Evolutionary conservation across 2,329 filamentous ascomycete genomes (phyloP), one percentile per base, ranked within the genome.

Genomic region (Mariannaea sp.): DNA sequence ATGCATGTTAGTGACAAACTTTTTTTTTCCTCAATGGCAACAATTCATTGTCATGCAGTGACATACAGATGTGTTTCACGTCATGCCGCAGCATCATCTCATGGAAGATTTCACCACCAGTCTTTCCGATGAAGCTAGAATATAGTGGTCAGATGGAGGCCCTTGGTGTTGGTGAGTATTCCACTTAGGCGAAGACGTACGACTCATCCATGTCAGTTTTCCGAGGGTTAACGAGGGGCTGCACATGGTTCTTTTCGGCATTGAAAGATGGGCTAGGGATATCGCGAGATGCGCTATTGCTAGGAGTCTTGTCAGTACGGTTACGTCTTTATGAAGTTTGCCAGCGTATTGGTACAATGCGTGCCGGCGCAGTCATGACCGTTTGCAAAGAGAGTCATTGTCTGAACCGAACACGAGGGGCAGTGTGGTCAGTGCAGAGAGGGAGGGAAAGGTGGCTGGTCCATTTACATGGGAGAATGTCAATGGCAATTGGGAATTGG

Each of bases 81-180:
- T 81, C 84, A 66, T 93, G 89, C 69, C 93, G 83, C 57, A 96
- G 81, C 92, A 99, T 97, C 93, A 97, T 97, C 77, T 97, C 93
- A 74, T 97, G 92, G 75, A 97, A 96, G 66, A 97, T 97, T 75
- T 97, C 88, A 70, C 94, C 94, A 70, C 94, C 93, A 43, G 86
- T 96, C 81, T 92, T 93, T 59, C 93, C 93, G 69, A 97, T 91
- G 74, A 97, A 96, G 56, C 87, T 90, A 62, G 24, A 40, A 44
- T 38, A 49, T 42, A 14, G 27, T 38, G 17, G 41, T 56, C 17
- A 42, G 43, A 29, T n/a, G n/a, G n/a, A n/a, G n/a, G n/a, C n/a
- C n/a, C n/a, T 19, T 20, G 24, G 47, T 50, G 33, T 20, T 19
- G 20, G 24, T 22, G 19, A 16, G 49, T 19, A 32, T 24, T 50